Percentiles rank a stretch among this genome's conserved stretches.
Conservation (phyloP, 2,329 filamentous ascomycete species). For the Clonostachys rhizophaga region DNA sequence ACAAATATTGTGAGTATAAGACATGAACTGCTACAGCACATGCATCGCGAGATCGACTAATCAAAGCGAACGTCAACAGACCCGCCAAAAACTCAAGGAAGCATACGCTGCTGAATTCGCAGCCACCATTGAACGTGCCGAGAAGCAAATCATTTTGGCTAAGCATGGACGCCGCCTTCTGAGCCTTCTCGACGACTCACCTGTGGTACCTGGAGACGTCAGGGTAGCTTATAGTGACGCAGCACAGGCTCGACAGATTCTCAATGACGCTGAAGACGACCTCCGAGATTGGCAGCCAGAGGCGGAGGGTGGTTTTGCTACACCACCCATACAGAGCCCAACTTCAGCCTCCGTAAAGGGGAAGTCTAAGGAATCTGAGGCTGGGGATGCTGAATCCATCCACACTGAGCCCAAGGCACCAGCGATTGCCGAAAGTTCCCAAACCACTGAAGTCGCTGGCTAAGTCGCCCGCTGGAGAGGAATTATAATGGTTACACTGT, state of each 20-base stretch:
- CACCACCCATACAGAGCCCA: no score
- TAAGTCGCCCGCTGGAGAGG: slow-evolving; percentile 11
- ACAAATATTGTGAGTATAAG: slow-evolving; percentile 76
- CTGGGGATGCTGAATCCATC: neutral
- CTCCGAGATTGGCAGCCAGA: slow-evolving; percentile 68
- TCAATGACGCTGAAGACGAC: slow-evolving; percentile 90
- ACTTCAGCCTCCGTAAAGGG: slow-evolving; percentile 8
- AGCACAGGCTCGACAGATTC: slow-evolving; percentile 71
- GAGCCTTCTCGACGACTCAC: slow-evolving; percentile 81
- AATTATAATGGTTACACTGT: no score
- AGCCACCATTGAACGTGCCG: slow-evolving; percentile 89
- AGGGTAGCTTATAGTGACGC: slow-evolving; percentile 63
- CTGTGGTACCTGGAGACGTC: slow-evolving; percentile 80
- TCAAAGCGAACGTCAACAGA: slow-evolving; percentile 41
- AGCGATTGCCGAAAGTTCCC: neutral
- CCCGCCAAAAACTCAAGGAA: slow-evolving; percentile 92
- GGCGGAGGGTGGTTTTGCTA: neutral
- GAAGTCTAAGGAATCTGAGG: slow-evolving; percentile 13
- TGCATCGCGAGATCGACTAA: neutral
- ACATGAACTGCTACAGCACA: neutral
- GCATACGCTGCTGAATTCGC: slow-evolving; percentile 86
- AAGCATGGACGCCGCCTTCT: slow-evolving; percentile 84
- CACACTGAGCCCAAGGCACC: neutral
- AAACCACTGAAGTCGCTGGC: slow-evolving; percentile 1
- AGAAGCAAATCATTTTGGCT: slow-evolving; percentile 94